Conservation (phyloP, 2,329 filamentous ascomycete species). For the Venturia effusa region DNA sequence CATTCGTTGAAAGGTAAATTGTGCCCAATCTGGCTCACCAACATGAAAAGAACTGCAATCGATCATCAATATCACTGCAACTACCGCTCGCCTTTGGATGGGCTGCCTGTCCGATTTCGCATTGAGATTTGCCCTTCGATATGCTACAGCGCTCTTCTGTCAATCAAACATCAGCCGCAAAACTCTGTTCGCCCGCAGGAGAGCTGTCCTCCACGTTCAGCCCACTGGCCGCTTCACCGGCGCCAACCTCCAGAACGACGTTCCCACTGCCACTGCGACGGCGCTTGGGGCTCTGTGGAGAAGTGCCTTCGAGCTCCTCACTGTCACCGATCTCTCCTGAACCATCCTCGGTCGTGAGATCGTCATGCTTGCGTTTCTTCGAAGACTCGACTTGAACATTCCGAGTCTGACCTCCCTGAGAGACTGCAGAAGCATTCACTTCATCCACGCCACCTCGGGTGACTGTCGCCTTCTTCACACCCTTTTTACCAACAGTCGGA, state of each 20-base stretch:
- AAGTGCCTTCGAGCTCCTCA: neutral
- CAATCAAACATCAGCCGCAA: too few relatives aligned
- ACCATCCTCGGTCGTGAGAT: neutral
- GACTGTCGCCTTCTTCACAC: neutral
- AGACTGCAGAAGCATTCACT: neutral
- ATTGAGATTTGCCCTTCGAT: too few relatives aligned
- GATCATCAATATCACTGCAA: too few relatives aligned
- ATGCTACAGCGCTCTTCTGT: too few relatives aligned
- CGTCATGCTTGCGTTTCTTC: neutral
- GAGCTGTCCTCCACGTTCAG: neutral
- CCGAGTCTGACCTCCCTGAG: neutral
- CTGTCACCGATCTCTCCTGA: neutral
- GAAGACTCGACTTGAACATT: neutral
- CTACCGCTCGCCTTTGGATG: too few relatives aligned
- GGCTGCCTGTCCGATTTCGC: too few relatives aligned
- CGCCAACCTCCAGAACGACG: neutral
- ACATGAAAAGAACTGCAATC: too few relatives aligned
- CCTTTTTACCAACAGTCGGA: neutral
- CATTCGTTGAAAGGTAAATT: too few relatives aligned
- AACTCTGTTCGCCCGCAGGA: too few relatives aligned
- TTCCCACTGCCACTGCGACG: neutral
- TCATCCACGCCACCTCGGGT: neutral
- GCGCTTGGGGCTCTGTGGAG: neutral
- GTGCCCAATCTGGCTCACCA: too few relatives aligned
- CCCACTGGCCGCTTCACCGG: neutral